These are phyloP conservation scores for Kwoniella europaea DNA, from an alignment of 768 basidiomycete species.

Conservation along the genomic window DNA sequence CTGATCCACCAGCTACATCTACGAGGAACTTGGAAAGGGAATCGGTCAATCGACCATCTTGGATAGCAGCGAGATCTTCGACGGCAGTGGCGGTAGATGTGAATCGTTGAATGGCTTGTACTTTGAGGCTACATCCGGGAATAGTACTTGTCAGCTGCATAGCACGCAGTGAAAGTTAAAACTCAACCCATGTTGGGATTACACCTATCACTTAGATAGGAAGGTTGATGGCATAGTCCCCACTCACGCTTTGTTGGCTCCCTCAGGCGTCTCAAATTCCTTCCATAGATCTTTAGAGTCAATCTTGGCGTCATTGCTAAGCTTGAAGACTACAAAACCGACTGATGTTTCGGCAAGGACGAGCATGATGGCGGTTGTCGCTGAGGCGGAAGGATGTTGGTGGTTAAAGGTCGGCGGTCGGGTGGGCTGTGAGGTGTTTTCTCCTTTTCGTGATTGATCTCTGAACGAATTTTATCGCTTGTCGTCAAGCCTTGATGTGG, in stretches of 20 bases:
- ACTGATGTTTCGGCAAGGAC: slow-evolving; percentile 80
- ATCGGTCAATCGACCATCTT: slow-evolving; percentile 90
- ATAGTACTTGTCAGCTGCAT: not conserved
- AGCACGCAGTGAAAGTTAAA: too few species aligned
- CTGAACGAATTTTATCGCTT: too few species aligned
- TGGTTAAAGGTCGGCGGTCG: not conserved
- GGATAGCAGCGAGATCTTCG: slow-evolving; percentile 91
- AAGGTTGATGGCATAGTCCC: slow-evolving; percentile 11
- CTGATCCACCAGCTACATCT: slow-evolving; percentile 47
- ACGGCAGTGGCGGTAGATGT: slow-evolving; percentile 95
- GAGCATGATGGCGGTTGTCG: slow-evolving; percentile 67
- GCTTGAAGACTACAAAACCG: slow-evolving; percentile 95
- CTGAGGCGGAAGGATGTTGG: not conserved
- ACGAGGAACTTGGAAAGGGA: slow-evolving; percentile 86
- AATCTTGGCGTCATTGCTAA: slow-evolving; percentile 84
- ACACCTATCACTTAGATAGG: too few species aligned
- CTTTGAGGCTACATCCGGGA: slow-evolving; percentile 70
- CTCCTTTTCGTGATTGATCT: too few species aligned
- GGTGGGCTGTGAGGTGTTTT: too few species aligned
- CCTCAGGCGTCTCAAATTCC: slow-evolving; percentile 91
- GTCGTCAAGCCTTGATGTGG: too few species aligned
- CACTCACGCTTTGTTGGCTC: slow-evolving; percentile 86
- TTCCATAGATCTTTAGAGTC: slow-evolving; percentile 83
- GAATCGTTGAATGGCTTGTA: slow-evolving; percentile 95
- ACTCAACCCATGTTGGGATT: too few species aligned